These are phyloP conservation scores for Trichoderma semiorbis DNA, from an alignment of 2,329 filamentous ascomycete genomes.

Conservation along the genomic window DNA sequence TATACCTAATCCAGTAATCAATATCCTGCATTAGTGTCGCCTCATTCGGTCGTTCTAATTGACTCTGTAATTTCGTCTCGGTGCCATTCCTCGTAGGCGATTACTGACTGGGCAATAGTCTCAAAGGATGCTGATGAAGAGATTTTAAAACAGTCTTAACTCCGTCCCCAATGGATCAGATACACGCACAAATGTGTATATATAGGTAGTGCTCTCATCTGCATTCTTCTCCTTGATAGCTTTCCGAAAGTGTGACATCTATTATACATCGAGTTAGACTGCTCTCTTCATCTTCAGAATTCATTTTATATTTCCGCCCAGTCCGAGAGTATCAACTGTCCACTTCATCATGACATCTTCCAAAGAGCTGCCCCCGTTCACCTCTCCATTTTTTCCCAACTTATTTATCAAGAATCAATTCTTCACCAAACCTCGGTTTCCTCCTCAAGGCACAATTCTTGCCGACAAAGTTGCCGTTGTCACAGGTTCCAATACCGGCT, in stretches of 20 bases:
- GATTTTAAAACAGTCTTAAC: not conserved
- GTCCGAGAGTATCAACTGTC: not conserved
- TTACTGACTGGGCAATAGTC: not conserved
- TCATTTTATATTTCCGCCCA: not conserved
- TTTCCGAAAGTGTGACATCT: not conserved
- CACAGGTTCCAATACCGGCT: not conserved
- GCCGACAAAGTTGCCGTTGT: not conserved
- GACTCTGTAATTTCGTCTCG: not conserved
- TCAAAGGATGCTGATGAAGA: not conserved
- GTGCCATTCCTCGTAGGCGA: not conserved
- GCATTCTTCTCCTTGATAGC: not conserved
- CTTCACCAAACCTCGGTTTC: not conserved
- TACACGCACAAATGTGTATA: not conserved
- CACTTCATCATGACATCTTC: not conserved
- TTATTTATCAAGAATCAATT: not conserved
- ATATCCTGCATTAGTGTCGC: not conserved
- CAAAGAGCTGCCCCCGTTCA: not conserved
- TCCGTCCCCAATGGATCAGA: not conserved
- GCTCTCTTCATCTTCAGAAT: not conserved
- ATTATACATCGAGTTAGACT: not conserved
- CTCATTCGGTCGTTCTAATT: not conserved
- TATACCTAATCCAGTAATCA: not conserved
- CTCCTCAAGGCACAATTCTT: not conserved
- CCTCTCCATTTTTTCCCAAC: not conserved
- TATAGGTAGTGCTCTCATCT: not conserved